Conservation (phyloP, 78 protist species). For the Speleostelium caveatum region DNA sequence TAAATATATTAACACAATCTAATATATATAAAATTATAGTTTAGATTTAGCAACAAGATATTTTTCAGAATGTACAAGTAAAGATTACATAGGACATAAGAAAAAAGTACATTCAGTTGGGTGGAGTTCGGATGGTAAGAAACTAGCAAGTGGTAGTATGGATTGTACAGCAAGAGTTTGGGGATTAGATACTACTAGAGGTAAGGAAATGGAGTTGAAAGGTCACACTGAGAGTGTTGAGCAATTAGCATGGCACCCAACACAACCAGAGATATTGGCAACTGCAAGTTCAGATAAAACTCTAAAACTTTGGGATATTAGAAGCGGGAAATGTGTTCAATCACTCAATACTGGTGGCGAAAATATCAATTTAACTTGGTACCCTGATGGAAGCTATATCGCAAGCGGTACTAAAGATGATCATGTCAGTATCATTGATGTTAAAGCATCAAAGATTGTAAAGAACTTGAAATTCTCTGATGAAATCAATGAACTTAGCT, state of each 20-base stretch:
- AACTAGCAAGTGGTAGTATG: constrained; percentile 30
- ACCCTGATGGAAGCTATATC: constrained; percentile 25
- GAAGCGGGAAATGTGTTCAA: constrained; percentile 20
- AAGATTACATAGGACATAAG: constrained; percentile 45
- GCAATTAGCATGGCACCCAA: constrained; percentile 45
- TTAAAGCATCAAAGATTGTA: not conserved
- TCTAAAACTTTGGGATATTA: constrained; percentile 50
- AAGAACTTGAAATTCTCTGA: constrained; percentile 30
- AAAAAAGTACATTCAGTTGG: constrained; percentile 53
- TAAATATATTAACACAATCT: not conserved
- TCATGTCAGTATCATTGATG: constrained; percentile 29
- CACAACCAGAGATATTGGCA: constrained; percentile 22
- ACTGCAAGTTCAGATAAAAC: constrained; percentile 61
- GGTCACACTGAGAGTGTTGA: constrained; percentile 63
- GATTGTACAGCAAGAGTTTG: constrained; percentile 34
- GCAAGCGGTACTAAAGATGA: constrained; percentile 56
- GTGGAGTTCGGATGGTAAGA: constrained; percentile 65
- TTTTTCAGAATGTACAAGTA: constrained; percentile 72
- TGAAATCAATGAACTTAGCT: constrained; percentile 53
- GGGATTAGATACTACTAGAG: constrained; percentile 14
- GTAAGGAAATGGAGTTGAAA: constrained; percentile 34
- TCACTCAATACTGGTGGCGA: constrained; percentile 32
- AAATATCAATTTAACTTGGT: constrained; percentile 63
- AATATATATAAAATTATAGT: constrained; percentile 10
- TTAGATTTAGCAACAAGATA: constrained; percentile 51